Evolutionary conservation across 2,329 filamentous ascomycete genomes (phyloP), one percentile per base, ranked within the genome.

Genomic region (Alternaria sp.): DNA sequence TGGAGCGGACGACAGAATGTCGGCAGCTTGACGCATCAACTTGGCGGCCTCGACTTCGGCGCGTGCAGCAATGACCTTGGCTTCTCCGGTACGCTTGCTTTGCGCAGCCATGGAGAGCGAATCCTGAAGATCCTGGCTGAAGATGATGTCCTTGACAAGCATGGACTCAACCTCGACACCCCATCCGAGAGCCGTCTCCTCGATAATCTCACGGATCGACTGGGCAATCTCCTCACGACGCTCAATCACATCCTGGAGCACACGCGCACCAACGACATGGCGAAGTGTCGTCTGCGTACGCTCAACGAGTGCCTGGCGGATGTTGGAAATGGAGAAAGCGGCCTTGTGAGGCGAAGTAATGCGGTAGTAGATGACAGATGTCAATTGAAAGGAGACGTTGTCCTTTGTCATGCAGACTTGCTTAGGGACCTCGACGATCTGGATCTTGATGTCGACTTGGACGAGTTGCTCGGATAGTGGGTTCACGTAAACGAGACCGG

Each of bases 321-420:
- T 91, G 79, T 98, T 95, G 81, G 90, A 86, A 79, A 99, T 97
- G 69, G 95, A 95, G 78, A 98, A 99, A 62, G 95, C 94, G 60
- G 94, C 93, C 83, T 97, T 97, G 86, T 98, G 94, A 1, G 95
- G 95, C 28, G 92, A 91, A 57, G 90, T 92, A 75, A 99, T 94
- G 85, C 97, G 94, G 84, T 99, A 99, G 87, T 99, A 99, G 82
- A 99, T 97, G 78, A 99, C 95, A 6, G 92, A 97, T 49, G 94
- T 98, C 69, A 99, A 86, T 73, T 94, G 90, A 43, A 99, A 86
- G 46, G 92, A 97, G 66, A 98, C 95, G 74, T 99, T 99, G 85
- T 99, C 95, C 84, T 98, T 98, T 79, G 95, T 99, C 94, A 99
- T 99, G 85, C 95, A 98, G 64, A 94, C 89, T 82, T 99, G 95